phyloP scores from a whole-genome alignment of 805 yeast genomes.

The Hanseniaspora vineae region DNA sequence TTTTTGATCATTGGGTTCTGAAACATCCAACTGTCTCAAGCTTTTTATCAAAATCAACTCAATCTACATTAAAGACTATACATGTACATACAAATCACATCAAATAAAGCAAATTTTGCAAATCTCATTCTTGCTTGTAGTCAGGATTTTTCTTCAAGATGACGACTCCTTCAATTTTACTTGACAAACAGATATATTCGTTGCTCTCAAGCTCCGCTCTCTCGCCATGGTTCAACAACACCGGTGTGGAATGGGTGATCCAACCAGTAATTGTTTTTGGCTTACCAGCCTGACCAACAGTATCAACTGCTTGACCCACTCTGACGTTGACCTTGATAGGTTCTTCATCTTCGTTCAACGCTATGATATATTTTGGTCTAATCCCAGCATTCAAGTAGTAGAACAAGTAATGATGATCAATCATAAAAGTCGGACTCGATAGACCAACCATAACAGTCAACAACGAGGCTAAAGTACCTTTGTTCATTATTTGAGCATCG shows the following conservation, averaged over 20 bases:
- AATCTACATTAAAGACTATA: neutral
- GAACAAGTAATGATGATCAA: conserved; percentile 71
- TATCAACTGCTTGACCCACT: conserved; percentile 98
- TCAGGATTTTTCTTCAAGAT: conserved; percentile 87
- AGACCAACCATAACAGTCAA: conserved; percentile 74
- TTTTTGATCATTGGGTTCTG: too few species aligned
- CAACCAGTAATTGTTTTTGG: conserved; percentile 99
- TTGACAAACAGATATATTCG: conserved; percentile 73
- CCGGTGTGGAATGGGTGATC: conserved; percentile 99
- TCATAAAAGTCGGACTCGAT: conserved; percentile 75
- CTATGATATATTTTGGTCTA: conserved; percentile 84
- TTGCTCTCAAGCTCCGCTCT: conserved; percentile 88
- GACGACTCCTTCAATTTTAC: conserved; percentile 84
- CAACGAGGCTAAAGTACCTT: conserved; percentile 80
- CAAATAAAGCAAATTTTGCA: neutral
- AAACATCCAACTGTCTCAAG: too few species aligned
- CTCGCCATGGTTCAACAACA: conserved; percentile 83
- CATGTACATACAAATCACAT: neutral
- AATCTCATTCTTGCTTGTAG: conserved; percentile 44
- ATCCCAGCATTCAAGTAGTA: conserved; percentile 80
- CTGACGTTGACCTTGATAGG: conserved; percentile 93
- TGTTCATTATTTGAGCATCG: conserved; percentile 77
- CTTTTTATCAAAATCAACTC: too few species aligned
- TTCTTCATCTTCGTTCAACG: conserved; percentile 74
- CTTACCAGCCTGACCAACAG: conserved; percentile 97